Evolutionary conservation across 164 flowering plant species (phyloP).

Genomic region (Aristolochia fimbriata): DNA sequence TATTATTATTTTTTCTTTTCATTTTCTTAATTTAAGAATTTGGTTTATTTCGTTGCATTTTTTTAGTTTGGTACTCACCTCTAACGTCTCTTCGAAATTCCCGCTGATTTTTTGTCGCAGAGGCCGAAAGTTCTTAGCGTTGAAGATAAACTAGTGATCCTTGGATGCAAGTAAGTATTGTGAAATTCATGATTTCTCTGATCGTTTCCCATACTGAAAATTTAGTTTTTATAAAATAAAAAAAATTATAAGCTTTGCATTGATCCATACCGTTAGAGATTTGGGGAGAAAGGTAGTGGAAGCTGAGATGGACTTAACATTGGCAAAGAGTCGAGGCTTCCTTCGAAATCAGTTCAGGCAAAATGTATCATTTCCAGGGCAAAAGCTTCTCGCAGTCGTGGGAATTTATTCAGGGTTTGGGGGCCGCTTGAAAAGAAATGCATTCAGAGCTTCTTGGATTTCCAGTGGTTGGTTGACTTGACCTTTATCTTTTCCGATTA

Average conservation of each 20-base stretch:
- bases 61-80: too few species aligned
- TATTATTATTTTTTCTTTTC: neutral
- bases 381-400: constrained; percentile 79
- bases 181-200: neutral
- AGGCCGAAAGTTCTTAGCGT: constrained; percentile 71
- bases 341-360: constrained; percentile 41
- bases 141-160: constrained; percentile 71
- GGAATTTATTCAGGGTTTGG: constrained; percentile 98
- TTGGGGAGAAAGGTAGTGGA: constrained; percentile 77
- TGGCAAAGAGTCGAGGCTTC: constrained; percentile 88
- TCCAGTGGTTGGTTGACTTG: constrained; percentile 50
- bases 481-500: neutral
- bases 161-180: constrained; percentile 79
- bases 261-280: constrained; percentile 37
- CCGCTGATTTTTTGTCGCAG: constrained; percentile 24
- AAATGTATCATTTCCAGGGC: constrained; percentile 35
- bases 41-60: neutral
- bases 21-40: neutral
- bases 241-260: neutral
- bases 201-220: neutral
- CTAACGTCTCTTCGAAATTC: neutral
- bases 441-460: constrained; percentile 89
- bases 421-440: constrained; percentile 65
- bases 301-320: constrained; percentile 89
- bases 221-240: neutral